Base-by-base conservation (phyloP, 805 yeast species). In the Torulaspora delbrueckii region DNA sequence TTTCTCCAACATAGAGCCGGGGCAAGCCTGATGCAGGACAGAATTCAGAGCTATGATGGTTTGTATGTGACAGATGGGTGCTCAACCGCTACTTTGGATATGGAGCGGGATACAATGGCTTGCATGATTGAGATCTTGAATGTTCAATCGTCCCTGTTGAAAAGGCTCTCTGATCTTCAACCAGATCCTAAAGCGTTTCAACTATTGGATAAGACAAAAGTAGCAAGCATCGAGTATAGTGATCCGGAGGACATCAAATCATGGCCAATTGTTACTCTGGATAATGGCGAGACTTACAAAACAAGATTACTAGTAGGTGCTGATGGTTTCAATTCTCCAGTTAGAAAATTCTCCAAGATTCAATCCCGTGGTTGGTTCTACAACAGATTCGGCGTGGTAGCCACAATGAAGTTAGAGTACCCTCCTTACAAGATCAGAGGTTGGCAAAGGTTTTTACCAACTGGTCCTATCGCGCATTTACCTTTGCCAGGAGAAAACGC, bases 321-420 rank as follows among this genome's bases (percentile, higher is more conserved):
- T 32, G 99, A 93, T 63, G 99, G 99, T 1, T 88, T 81, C 63
- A 87, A 89, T 63, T 89, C 97, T 1, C 96, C 97, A 0, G 98
- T 86, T 5, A 76, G 97, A 39, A 74, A 76, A 51, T 90, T 76
- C 59, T 84, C 97, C 0, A 81, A 78, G 1, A 89, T 93, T 45
- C 82, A 81, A 59, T 79, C 95, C 1, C 75, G 96, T 39, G 99
- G 99, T 12, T 93, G 98, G 98, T 78, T 77, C 40, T 93, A 93
- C 66, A 73, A 83, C 54, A 75, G 87, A 40, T 86, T 82, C 68
- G 99, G 98, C 1, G 82, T 90, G n/a, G 99, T 93, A 2, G 96
- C 93, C 0, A 85, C 96, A 0, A 66, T 93, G 59, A 79, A 82
- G 52, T 70, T 86, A 37, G 88, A 82, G 55, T 81, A 77, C 62